These are phyloP conservation scores for Rosa hybrid DNA, from an alignment of 331 rosid species.

Conservation along the genomic window DNA sequence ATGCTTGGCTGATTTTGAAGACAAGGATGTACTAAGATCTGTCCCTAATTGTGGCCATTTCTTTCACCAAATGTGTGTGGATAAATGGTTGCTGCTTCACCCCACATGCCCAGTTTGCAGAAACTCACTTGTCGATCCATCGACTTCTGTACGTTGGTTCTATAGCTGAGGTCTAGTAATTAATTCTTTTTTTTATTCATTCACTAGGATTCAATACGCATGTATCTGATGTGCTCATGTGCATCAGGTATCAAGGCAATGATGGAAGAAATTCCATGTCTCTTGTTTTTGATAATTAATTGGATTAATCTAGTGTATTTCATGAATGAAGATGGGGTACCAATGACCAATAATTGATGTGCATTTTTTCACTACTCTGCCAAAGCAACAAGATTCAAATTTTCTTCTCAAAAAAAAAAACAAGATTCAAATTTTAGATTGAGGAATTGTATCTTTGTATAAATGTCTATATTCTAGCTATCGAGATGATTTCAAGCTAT, in stretches of 20 bases:
- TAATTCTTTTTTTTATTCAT: too few species aligned
- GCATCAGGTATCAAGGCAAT: neutral
- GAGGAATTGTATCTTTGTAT: too few species aligned
- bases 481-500: too few species aligned
- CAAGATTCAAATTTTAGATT: neutral
- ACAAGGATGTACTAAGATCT: slow-evolving; percentile 42
- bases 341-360: neutral
- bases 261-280: neutral
- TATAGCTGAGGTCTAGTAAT: neutral
- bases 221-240: neutral
- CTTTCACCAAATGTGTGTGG: slow-evolving; percentile 50
- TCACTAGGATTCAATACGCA: neutral
- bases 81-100: slow-evolving; percentile 58
- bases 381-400: neutral
- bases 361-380: neutral
- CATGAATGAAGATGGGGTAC: neutral
- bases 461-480: too few species aligned
- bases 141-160: neutral
- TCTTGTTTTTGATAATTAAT: neutral
- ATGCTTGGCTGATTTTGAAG: slow-evolving; percentile 58
- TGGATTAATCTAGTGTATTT: neutral
- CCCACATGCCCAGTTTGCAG: slow-evolving; percentile 63
- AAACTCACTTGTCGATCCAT: slow-evolving; percentile 22
- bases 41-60: slow-evolving; percentile 57
- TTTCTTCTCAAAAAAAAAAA: too few species aligned